Evolutionary conservation across 176 grass and related monocot species (phyloP).

Genomic region (Miscanthus lutarioriparius): DNA sequence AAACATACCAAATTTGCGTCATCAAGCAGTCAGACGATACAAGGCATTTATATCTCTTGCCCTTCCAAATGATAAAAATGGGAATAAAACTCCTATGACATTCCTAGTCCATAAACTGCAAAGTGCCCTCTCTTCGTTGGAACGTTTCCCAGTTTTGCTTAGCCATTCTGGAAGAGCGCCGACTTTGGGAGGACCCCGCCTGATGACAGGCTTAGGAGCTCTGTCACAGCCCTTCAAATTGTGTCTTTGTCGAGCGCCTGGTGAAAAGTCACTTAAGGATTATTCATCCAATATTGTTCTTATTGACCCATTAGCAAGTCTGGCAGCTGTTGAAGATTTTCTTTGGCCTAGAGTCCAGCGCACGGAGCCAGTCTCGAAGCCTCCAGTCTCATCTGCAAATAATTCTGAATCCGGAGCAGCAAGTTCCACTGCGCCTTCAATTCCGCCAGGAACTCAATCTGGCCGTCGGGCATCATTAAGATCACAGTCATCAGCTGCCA

Average conservation of each 20-base stretch:
- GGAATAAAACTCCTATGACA: slow-evolving; percentile 57
- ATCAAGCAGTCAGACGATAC: slow-evolving; percentile 67
- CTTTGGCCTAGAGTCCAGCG: slow-evolving; percentile 85
- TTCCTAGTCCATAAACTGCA: slow-evolving; percentile 83
- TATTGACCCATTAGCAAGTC: slow-evolving; percentile 80
- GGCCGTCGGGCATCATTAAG: slow-evolving; percentile 53
- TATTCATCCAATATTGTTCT: slow-evolving; percentile 95
- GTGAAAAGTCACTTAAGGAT: slow-evolving; percentile 81
- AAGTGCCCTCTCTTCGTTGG: slow-evolving; percentile 72
- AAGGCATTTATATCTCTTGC: slow-evolving; percentile 67
- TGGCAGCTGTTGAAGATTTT: slow-evolving; percentile 84
- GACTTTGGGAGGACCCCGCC: slow-evolving; percentile 47
- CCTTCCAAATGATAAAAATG: slow-evolving; percentile 51
- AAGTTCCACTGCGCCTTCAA: slow-evolving; percentile 28
- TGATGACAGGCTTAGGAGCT: slow-evolving; percentile 60
- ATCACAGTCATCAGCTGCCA: slow-evolving; percentile 57
- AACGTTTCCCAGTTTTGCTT: slow-evolving; percentile 77
- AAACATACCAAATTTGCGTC: slow-evolving; percentile 62
- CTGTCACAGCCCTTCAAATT: slow-evolving; percentile 81
- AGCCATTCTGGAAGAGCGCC: slow-evolving; percentile 72
- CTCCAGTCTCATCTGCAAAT: slow-evolving; percentile 42
- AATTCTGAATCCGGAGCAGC: slow-evolving; percentile 63
- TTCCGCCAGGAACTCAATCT: slow-evolving; percentile 44
- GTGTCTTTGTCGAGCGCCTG: slow-evolving; percentile 72
- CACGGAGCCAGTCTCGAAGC: slow-evolving; percentile 54